Evolutionary conservation across 2,329 filamentous ascomycete species (phyloP).

Genomic region (Trichothecium roseum): DNA sequence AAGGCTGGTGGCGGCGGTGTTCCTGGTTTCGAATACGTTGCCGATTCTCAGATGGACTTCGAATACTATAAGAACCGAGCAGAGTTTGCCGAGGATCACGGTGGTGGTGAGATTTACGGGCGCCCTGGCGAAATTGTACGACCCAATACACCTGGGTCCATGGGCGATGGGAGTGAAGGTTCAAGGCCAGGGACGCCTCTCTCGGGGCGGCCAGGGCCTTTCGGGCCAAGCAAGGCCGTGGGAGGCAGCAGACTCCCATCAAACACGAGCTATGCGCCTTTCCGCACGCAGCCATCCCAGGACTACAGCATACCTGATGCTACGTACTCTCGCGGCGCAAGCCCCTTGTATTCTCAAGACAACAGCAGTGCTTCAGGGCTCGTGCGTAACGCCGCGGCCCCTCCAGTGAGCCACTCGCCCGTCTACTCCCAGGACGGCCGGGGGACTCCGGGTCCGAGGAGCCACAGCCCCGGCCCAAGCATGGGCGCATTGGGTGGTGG

Average conservation of each 20-base stretch:
- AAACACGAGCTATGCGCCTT: constrained; percentile 19
- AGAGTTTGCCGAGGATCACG: constrained; percentile 79
- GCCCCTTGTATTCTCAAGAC: constrained; percentile 36
- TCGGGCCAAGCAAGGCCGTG: constrained; percentile 13
- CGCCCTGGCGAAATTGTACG: constrained; percentile 46
- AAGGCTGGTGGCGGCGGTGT: constrained; percentile 22
- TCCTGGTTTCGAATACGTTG: constrained; percentile 81
- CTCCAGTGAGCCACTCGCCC: constrained; percentile 30
- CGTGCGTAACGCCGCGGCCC: constrained; percentile 40
- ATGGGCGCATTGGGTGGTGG: constrained; percentile 45
- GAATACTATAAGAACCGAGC: constrained; percentile 83
- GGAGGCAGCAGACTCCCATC: constrained; percentile 6
- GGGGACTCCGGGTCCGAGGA: constrained; percentile 8
- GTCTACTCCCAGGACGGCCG: constrained; percentile 8
- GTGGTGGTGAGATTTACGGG: constrained; percentile 63
- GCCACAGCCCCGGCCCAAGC: constrained; percentile 26
- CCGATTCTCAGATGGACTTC: constrained; percentile 79
- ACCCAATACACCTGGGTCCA: constrained; percentile 49
- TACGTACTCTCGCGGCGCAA: constrained; percentile 15
- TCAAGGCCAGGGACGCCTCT: constrained; percentile 42
- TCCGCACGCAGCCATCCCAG: constrained; percentile 10
- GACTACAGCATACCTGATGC: constrained; percentile 15
- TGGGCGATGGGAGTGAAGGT: constrained; percentile 30
- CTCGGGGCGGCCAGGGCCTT: constrained; percentile 20
- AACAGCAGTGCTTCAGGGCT: constrained; percentile 45